Conservation (phyloP, 2,329 filamentous ascomycete species). For the Periconia digitata region DNA sequence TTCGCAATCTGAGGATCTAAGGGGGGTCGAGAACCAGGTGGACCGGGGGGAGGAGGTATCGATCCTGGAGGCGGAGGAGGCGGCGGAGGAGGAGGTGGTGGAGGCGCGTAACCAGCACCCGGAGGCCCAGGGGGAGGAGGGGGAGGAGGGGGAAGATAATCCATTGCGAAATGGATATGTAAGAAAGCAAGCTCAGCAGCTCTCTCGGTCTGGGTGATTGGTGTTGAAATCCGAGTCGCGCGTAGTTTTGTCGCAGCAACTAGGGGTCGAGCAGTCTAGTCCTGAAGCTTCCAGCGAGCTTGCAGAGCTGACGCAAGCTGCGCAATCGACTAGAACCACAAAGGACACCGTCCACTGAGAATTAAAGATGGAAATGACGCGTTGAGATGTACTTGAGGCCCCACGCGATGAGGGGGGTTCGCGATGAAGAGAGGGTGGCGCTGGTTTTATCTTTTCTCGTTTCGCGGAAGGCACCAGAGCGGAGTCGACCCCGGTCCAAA, state of each 20-base stretch:
- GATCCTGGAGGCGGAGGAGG: conserved; percentile 63
- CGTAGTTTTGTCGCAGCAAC: neutral
- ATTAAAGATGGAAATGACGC: conserved; percentile 18
- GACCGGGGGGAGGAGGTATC: conserved; percentile 51
- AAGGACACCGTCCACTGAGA: conserved; percentile 8
- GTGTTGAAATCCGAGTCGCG: neutral
- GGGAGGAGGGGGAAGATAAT: conserved; percentile 43
- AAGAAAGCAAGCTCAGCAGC: neutral
- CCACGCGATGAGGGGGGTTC: conserved; percentile 32
- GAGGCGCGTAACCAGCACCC: conserved; percentile 11
- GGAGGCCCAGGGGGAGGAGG: conserved; percentile 34
- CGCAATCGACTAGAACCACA: neutral
- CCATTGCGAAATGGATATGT: neutral
- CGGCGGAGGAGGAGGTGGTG: conserved; percentile 37
- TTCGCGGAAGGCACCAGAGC: conserved; percentile 9
- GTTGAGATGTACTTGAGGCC: conserved; percentile 20
- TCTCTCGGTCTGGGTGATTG: conserved; percentile 2
- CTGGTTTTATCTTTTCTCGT: conserved; percentile 27
- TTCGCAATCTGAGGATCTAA: conserved; percentile 85
- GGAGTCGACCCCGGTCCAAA: too few species aligned
- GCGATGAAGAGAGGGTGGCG: conserved; percentile 29
- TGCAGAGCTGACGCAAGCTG: conserved; percentile 14
- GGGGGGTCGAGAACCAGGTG: conserved; percentile 73
- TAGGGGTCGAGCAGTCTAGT: conserved; percentile 14
- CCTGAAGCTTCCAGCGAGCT: conserved; percentile 27